Conservation (phyloP, 306 rosid species). For the Fragaria vesca region DNA sequence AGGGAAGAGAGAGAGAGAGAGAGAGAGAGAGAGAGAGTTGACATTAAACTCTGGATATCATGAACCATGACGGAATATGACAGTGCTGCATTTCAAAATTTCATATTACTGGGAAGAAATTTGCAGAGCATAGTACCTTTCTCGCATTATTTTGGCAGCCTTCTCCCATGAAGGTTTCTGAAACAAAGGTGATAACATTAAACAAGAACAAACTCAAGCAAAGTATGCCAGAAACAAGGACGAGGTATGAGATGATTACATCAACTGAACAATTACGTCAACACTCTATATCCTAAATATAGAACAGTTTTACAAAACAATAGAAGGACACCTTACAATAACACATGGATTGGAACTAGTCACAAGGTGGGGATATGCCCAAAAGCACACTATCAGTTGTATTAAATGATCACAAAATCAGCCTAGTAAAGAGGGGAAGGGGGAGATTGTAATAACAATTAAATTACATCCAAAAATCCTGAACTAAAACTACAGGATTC, state of each 20-base stretch:
- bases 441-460: background rate
- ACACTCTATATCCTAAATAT: background rate
- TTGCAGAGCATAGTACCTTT: slow-evolving; percentile 55
- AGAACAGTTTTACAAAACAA: background rate
- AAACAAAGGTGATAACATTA: slow-evolving; percentile 29
- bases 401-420: slow-evolving; percentile 1
- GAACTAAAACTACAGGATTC: background rate
- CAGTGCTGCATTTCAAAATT: background rate
- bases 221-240: slow-evolving; percentile 8
- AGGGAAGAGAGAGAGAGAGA: slow-evolving; percentile 19
- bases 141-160: slow-evolving; percentile 70
- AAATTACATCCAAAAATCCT: background rate
- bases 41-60: slow-evolving; percentile 15
- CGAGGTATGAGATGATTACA: background rate
- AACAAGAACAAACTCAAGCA: slow-evolving; percentile 7
- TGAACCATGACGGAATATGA: background rate
- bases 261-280: background rate
- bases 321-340: background rate
- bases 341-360: background rate
- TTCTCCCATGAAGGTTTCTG: slow-evolving; percentile 99
- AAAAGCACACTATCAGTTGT: background rate
- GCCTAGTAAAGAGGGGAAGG: background rate
- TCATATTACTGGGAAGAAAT: slow-evolving; percentile 26
- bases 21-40: background rate
- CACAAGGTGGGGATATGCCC: background rate